Evolutionary conservation across 73 alveolate species (phyloP).

Genomic region (Blepharisma stoltei): DNA sequence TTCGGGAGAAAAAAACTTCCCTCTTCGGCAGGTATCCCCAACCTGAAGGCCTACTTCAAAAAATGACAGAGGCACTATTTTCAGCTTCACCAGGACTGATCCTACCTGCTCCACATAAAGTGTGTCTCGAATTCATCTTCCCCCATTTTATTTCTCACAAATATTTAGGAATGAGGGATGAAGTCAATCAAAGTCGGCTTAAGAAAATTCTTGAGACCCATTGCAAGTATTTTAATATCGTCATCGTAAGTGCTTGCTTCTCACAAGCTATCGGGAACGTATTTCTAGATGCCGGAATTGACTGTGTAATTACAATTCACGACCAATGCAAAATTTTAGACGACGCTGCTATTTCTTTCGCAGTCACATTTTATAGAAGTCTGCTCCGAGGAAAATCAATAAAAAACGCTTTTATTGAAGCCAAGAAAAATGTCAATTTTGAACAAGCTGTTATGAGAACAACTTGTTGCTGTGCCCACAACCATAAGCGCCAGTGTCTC

Average conservation of each 20-base stretch:
- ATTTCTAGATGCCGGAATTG: conserved; percentile 46
- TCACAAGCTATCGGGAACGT: conserved; percentile 55
- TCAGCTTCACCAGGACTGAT: too few relatives aligned
- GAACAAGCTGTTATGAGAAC: conserved; percentile 29
- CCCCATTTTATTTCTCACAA: conserved; percentile 13
- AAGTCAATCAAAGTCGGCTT: conserved; percentile 38
- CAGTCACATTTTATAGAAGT: conserved; percentile 37
- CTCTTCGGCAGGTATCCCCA: too few relatives aligned
- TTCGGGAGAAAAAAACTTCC: too few relatives aligned
- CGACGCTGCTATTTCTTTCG: conserved; percentile 48
- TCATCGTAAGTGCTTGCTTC: conserved; percentile 59
- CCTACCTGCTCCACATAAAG: too few relatives aligned
- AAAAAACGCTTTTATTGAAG: conserved; percentile 43
- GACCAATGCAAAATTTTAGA: conserved; percentile 46
- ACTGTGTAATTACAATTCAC: conserved; percentile 57
- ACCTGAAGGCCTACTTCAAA: too few relatives aligned
- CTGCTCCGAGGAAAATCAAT: conserved; percentile 43
- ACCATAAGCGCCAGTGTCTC: conserved; percentile 41
- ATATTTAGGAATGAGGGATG: conserved; percentile 47
- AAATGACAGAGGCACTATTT: too few relatives aligned
- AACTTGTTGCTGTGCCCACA: conserved; percentile 68
- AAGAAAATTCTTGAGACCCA: conserved; percentile 33
- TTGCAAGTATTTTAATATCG: conserved; percentile 32
- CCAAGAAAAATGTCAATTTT: conserved; percentile 36
- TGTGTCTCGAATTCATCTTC: not conserved